Conservation (phyloP, 1,284 basidiomycete genomes). For the Phellopilus nigrolimitatus region DNA sequence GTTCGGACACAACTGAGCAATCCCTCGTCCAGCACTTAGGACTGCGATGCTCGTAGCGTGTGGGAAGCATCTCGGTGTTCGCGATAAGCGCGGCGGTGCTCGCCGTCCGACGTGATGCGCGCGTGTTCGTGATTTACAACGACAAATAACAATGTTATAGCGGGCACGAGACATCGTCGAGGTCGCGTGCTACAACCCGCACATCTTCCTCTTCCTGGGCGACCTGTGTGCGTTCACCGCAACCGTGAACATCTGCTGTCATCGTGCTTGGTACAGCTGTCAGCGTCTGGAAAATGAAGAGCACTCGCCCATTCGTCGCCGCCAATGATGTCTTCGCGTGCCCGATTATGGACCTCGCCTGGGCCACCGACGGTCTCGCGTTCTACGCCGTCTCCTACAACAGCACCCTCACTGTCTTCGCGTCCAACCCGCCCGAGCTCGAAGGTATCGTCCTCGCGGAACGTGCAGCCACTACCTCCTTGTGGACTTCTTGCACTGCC, state of each 20-base stretch:
- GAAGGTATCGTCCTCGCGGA: slow-evolving; percentile 79
- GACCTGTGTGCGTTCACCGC: slow-evolving; percentile 59
- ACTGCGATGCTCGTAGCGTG: too few relatives aligned
- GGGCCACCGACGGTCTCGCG: slow-evolving; percentile 85
- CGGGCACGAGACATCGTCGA: slow-evolving; percentile 96
- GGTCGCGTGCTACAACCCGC: slow-evolving; percentile 90
- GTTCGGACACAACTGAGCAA: too few relatives aligned
- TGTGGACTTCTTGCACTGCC: slow-evolving; percentile 58
- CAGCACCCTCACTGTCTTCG: slow-evolving; percentile 86
- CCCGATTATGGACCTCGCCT: slow-evolving; percentile 93
- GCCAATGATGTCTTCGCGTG: slow-evolving; percentile 92
- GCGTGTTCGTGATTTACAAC: too few relatives aligned
- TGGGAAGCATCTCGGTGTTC: too few relatives aligned
- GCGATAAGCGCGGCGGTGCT: too few relatives aligned
- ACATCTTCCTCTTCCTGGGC: slow-evolving; percentile 88
- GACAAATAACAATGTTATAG: too few relatives aligned
- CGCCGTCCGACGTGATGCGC: too few relatives aligned
- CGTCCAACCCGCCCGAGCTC: slow-evolving; percentile 76
- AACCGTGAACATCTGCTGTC: slow-evolving; percentile 78
- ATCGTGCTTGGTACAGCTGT: slow-evolving; percentile 88
- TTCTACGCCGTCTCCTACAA: slow-evolving; percentile 96
- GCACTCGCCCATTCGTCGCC: slow-evolving; percentile 85
- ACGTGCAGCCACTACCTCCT: slow-evolving; percentile 68
- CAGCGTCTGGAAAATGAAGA: slow-evolving; percentile 92
- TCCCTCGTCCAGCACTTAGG: too few relatives aligned